A percentile compares a stretch with the other conserved stretches of the same genome.
Evolutionary conservation across 129 eudicot genomes (phyloP).

Genomic region (Ambrosia trifida): DNA sequence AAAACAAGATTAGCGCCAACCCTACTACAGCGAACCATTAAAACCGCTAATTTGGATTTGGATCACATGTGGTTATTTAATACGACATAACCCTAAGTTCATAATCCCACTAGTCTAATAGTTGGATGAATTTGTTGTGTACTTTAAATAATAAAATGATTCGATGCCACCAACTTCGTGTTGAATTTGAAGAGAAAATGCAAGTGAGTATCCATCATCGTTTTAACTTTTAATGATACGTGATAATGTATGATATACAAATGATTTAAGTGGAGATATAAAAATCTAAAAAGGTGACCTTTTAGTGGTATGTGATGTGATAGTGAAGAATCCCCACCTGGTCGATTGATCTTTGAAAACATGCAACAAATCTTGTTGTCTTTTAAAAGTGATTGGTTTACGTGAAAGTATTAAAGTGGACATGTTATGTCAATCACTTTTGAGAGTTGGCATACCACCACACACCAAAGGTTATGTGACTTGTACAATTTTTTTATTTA

Average conservation of each 20-base stretch:
- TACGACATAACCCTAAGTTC: too few relatives aligned
- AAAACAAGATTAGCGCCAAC: too few relatives aligned
- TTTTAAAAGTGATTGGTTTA: constrained; percentile 30
- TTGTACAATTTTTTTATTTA: constrained; percentile 7
- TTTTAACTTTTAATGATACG: too few relatives aligned
- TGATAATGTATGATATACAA: not conserved
- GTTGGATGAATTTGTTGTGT: too few relatives aligned
- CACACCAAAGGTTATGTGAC: not conserved
- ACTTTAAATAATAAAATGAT: too few relatives aligned
- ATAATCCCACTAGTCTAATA: too few relatives aligned
- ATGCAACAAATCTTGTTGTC: constrained; percentile 22
- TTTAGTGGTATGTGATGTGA: constrained; percentile 29
- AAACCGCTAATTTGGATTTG: too few relatives aligned
- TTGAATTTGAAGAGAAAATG: too few relatives aligned
- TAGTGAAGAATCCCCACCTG: constrained; percentile 24
- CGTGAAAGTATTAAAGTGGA: constrained; percentile 24
- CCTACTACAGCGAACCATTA: too few relatives aligned
- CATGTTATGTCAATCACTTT: constrained; percentile 17
- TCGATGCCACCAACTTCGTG: too few relatives aligned
- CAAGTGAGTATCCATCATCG: too few relatives aligned
- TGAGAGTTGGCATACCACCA: constrained; percentile 21
- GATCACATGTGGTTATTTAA: too few relatives aligned
- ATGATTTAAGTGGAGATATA: constrained; percentile 17
- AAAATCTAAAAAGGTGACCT: constrained; percentile 18
- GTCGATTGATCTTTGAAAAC: constrained; percentile 21